Evolutionary conservation across 148 eudicot species (phyloP), one percentile per base, ranked within the genome.

Genomic region (Bassia scoparia): DNA sequence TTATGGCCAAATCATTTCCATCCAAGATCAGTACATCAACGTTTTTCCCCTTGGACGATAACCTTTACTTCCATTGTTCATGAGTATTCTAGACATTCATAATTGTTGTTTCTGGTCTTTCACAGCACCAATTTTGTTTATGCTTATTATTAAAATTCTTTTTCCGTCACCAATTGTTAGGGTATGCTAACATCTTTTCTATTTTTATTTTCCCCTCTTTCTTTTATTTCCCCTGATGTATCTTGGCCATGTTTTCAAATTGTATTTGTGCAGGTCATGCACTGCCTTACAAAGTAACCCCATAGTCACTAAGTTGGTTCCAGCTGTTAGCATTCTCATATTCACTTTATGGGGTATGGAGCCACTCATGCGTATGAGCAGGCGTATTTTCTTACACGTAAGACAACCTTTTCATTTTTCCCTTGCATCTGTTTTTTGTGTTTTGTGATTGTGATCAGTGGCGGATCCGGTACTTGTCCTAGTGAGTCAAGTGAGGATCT

Each of bases 301-400:
- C 26, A 41, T 82, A 67, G 68, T 84, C 20, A 77, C 80, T 34
- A 89, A 91, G 82, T 79, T 95, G 81, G 78, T 82, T 77, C 85
- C 98, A 35, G 91, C 98, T 49, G 78, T 85, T 63, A 85, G 86
- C 49, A 79, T 91, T 68, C 75, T 91, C 65, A 74, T 83, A 65
- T 89, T 95, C 80, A 85, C 98, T 43, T 66, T 95, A 67, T 91
- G 93, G 97, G 97, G 93, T 75, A 78, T 95, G 73, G 88, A 77
- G 70, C 97, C 96, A 65, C 78, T 95, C 68, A 48, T 88, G 79
- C 87, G 82, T 69, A 83, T 71, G 50, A 77, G 85, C 88, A 86
- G 97, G 82, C 87, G 78, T 68, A 50, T 87, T 34, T 80, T 90
- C 60, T 79, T 79, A 71, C 88, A 75, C 71, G 98, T 94, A 84